A percentile compares a stretch with the other conserved stretches of the same genome.
Evolutionary conservation across 2,329 filamentous ascomycete species (phyloP).

Genomic region (Phyllosticta paracitricarpa): DNA sequence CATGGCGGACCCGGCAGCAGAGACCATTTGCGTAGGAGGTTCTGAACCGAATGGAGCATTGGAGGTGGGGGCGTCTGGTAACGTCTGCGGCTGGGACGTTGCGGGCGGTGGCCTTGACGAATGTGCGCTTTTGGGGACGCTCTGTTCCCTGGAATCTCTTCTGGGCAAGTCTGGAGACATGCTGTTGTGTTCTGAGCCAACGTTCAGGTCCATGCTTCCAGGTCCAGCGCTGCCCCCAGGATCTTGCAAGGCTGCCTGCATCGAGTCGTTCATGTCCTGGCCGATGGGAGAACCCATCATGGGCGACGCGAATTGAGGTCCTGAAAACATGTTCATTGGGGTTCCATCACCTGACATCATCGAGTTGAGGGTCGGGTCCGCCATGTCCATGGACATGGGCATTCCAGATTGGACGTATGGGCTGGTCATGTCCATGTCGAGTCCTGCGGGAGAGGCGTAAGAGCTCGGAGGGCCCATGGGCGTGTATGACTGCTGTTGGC

Average conservation of each 20-base stretch:
- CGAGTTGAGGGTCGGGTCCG: constrained; percentile 21
- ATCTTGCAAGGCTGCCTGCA: constrained; percentile 24
- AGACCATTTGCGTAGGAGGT: not conserved
- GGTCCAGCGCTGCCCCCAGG: not conserved
- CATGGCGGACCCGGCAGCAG: constrained; percentile 31
- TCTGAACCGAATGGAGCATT: constrained; percentile 1
- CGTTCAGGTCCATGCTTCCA: constrained; percentile 8
- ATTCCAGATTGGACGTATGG: constrained; percentile 31
- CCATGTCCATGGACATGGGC: constrained; percentile 36
- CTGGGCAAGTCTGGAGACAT: constrained; percentile 3
- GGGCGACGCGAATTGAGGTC: constrained; percentile 27
- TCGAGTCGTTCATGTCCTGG: constrained; percentile 24
- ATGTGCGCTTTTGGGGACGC: constrained; percentile 4
- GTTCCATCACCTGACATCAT: constrained; percentile 28
- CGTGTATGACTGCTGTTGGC: constrained; percentile 25
- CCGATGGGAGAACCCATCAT: constrained; percentile 33
- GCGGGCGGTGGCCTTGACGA: not conserved
- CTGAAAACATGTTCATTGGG: constrained; percentile 29
- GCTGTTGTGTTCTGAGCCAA: not conserved
- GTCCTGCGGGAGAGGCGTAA: constrained; percentile 35
- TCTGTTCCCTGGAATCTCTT: constrained; percentile 3
- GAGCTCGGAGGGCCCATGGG: constrained; percentile 30
- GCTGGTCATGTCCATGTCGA: constrained; percentile 36
- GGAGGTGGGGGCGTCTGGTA: not conserved
- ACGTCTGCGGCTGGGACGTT: not conserved